Base-by-base conservation (phyloP, 2,329 filamentous ascomycete species). In the Calonectria honghensis region DNA sequence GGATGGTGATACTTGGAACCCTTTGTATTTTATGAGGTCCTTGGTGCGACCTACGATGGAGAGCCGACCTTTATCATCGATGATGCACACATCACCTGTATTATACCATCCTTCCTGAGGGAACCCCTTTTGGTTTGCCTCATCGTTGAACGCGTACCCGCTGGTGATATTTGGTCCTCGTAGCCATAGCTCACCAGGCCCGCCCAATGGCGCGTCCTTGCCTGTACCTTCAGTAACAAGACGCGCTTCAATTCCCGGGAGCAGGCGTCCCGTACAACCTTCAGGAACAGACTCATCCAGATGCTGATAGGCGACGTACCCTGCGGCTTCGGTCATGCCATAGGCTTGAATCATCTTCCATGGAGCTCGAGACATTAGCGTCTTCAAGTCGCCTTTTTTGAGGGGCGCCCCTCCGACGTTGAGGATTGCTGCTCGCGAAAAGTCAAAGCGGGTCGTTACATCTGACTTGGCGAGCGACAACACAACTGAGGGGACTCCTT, bases 321-420 rank as follows among this genome's bases (percentile, higher is more conserved):
- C 85, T 6, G 83, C 85, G 3, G 83, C 86, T 73, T 88, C 87
- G 0, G 86, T 88, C 86, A 88, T 88, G 27, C 86, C 87, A 68
- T 87, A 88, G 0, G 85, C 83, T 59, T 88, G 85, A 6, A 86
- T 83, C 24, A 87, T 81, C 63, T 80, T 79, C 85, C 86, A 87
- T 0, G 84, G 81, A 4, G 83, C 81, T 35, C 82, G 77, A 27
- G 75, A 70, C 52, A 83, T 75, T 4, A 86, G 76, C 6, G 77
- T 80, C 4, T 82, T 75, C 4, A 83, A 73, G n/a, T 86, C 81
- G 2, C 83, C 83, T 16, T 81, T 78, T 75, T 84, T 85, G 3
- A 87, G 78, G 5, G 83, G 81, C 20, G 78, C 73, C 1, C 85
- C 85, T 3, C 86, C 86, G 10, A 83, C 82, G 31, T 83, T 85